A percentile compares a stretch with the other conserved stretches of the same genome.
Evolutionary conservation across 2,329 filamentous ascomycete species (phyloP).

Genomic region (Cladosporium cucumerinum): DNA sequence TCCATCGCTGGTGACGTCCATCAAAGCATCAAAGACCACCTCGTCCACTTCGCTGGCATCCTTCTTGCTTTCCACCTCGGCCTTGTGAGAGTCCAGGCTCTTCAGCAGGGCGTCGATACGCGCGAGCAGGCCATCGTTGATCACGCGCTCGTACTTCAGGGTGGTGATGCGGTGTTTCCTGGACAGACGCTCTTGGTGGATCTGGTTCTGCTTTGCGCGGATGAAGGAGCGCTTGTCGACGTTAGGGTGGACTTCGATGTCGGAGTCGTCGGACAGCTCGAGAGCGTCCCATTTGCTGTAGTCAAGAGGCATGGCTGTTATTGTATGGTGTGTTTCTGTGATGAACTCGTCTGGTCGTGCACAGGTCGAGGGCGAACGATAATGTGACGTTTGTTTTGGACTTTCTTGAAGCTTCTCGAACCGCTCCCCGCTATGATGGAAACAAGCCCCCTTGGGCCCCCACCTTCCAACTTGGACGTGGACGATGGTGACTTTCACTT

Average conservation of each 20-base stretch:
- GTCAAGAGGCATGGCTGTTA: background rate
- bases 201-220: constrained; percentile 94
- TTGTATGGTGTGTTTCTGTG: background rate
- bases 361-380: background rate
- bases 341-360: background rate
- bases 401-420: constrained; percentile 7
- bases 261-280: constrained; percentile 96
- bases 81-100: constrained; percentile 70
- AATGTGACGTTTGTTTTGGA: constrained; percentile 6
- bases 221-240: constrained; percentile 94
- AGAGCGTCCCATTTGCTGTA: constrained; percentile 76
- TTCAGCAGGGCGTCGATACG: constrained; percentile 78
- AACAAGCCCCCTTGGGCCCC: background rate
- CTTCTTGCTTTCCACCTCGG: constrained; percentile 54
- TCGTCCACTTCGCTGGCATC: constrained; percentile 66
- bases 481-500: background rate
- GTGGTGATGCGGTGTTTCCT: constrained; percentile 86
- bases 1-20: constrained; percentile 65
- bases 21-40: constrained; percentile 82
- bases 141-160: constrained; percentile 83
- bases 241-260: constrained; percentile 88
- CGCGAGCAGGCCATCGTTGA: constrained; percentile 85
- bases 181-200: constrained; percentile 84
- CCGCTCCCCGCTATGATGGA: background rate
- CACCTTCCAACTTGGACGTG: background rate